These are phyloP conservation scores for Mycogone perniciosa DNA, from an alignment of 2,329 filamentous ascomycete species.

Conservation along the genomic window DNA sequence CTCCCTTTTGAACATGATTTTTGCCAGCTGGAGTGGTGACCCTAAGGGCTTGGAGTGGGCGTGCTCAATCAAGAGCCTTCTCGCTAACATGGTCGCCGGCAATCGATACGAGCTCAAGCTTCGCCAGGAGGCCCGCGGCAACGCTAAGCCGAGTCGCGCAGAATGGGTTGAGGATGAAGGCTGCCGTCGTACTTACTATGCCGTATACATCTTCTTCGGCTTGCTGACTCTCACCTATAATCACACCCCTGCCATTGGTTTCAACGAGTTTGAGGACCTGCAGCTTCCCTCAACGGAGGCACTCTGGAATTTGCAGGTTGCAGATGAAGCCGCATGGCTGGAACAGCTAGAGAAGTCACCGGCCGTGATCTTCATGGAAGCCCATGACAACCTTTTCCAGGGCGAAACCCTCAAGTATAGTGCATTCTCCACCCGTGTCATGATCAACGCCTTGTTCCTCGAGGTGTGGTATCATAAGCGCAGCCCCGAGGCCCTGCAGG, in stretches of 20 bases:
- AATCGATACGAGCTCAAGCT: slow-evolving; percentile 95
- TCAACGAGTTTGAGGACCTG: slow-evolving; percentile 94
- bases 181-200: slow-evolving; percentile 93
- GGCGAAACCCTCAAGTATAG: slow-evolving; percentile 88
- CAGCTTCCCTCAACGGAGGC: slow-evolving; percentile 90
- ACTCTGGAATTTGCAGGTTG: slow-evolving; percentile 79
- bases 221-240: slow-evolving; percentile 93
- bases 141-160: slow-evolving; percentile 65
- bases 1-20: slow-evolving; percentile 95
- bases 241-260: slow-evolving; percentile 94
- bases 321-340: slow-evolving; percentile 77
- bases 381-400: slow-evolving; percentile 92
- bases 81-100: slow-evolving; percentile 97
- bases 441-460: slow-evolving; percentile 97
- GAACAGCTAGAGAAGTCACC: slow-evolving; percentile 67
- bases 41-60: slow-evolving; percentile 97
- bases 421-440: slow-evolving; percentile 91
- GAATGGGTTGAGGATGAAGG: slow-evolving; percentile 98
- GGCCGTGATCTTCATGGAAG: slow-evolving; percentile 82
- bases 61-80: slow-evolving; percentile 94
- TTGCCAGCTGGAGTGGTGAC: slow-evolving; percentile 98
- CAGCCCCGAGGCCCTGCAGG: slow-evolving; percentile 92
- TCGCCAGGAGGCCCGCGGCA: slow-evolving; percentile 79
- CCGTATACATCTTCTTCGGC: slow-evolving; percentile 98
- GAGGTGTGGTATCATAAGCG: slow-evolving; percentile 99